phyloP scores from a whole-genome alignment of 495 filamentous ascomycete genomes.

The Aspergillus hancockii region DNA sequence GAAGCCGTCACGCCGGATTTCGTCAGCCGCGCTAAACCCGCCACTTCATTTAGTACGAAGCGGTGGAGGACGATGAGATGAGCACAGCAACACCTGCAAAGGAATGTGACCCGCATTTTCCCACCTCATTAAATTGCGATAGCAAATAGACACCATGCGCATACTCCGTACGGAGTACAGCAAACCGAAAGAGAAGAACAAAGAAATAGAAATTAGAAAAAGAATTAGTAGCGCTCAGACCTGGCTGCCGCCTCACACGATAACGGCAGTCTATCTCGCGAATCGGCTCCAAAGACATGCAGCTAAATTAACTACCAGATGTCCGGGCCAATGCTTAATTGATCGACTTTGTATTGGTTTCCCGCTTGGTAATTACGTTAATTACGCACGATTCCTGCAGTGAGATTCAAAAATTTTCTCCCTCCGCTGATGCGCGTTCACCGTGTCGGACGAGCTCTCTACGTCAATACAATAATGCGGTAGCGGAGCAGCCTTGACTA shows the following conservation, averaged over 20 bases:
- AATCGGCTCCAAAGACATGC: constrained; percentile 1
- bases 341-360: constrained; percentile 10
- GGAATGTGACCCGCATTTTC: neutral
- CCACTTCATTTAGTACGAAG: neutral
- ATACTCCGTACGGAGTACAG: no score
- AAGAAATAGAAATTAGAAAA: constrained; percentile 3
- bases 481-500: constrained; percentile 9
- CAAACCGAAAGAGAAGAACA: neutral
- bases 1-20: neutral
- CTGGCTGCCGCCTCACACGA: neutral
- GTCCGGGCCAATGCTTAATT: constrained; percentile 10
- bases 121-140: neutral
- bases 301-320: constrained; percentile 2
- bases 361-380: neutral
- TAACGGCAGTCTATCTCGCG: neutral
- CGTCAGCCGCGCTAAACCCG: neutral
- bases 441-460: neutral
- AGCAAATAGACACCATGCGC: neutral
- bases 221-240: neutral
- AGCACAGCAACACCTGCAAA: neutral
- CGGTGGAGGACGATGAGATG: neutral
- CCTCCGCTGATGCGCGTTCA: neutral
- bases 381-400: neutral
- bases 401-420: neutral
- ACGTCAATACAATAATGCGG: neutral